Base-by-base conservation (phyloP, 495 filamentous ascomycete genomes). In the Lepraria neglecta region DNA sequence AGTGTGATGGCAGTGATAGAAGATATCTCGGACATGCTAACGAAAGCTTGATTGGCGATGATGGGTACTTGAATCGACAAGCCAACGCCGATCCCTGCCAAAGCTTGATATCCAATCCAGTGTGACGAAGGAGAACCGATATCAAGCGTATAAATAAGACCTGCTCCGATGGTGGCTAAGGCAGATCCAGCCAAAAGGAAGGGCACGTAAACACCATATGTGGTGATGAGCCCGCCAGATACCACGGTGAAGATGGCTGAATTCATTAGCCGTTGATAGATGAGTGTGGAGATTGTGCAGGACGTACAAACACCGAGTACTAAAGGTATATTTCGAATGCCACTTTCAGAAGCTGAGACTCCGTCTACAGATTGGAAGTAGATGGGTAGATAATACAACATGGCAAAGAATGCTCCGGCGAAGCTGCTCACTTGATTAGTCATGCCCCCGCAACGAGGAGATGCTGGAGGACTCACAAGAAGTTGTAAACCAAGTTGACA, bases 311-410 rank as follows among this genome's bases (percentile, higher is more conserved):
- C 65, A 1, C 72, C 68, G 17, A 88, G 71, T 5, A 91, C 75
- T 59, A 88, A 72, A 0, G 88, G 86, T 24, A 92, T 73, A 64
- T 83, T 87, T 50, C 77, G 77, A 56, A 91, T 80, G 30, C 87
- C 89, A 3, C 77, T 79, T 12, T 68, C 59, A 46, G 75, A 73
- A 9, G 84, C 77, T 21, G 65, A 74, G 12, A 68, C 70, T 50
- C 70, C 69, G 53, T 76, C 67, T 51, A 86, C 72, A 28, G 66
- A 69, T 64, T 88, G 84, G 67, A 86, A 87, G 66, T 84, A 88
- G 60, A 87, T 80, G 27, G 84, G 83, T 4, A 87, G 71, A 61
- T 82, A 86, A 68, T 83, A 86, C 21, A 84, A 71, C 10, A 81
- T 42, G 3, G 79, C 48, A 62, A 78, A 77, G 63, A 76, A 78